phyloP scores from a whole-genome alignment of 2,329 filamentous ascomycete genomes.

The Sphaerulina vaccinii region DNA sequence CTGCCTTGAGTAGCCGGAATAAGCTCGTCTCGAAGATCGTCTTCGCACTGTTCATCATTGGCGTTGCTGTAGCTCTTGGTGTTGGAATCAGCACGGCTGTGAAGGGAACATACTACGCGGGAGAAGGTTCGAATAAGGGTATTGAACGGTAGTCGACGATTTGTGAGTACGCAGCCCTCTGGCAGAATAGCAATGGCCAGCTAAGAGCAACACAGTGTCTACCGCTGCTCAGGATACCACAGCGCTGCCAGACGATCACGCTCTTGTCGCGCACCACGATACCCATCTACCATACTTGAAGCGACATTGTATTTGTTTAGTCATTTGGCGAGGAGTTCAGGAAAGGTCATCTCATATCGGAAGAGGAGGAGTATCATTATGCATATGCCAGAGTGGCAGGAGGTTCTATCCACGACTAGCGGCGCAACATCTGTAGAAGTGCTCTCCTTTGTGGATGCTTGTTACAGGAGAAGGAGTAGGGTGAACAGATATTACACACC shows the following conservation, averaged over 20 bases:
- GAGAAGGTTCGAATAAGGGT: conserved; percentile 33
- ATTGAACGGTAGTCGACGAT: conserved; percentile 12
- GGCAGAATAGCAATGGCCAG: not conserved
- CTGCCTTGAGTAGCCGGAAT: conserved; percentile 44
- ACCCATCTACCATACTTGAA: conserved; percentile 4
- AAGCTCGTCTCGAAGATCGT: conserved; percentile 46
- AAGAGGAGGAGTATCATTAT: not conserved
- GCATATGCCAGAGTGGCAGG: not conserved
- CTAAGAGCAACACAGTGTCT: not conserved
- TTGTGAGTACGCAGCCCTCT: not conserved
- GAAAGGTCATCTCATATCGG: not conserved
- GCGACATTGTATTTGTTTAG: conserved; percentile 1
- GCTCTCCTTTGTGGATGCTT: not conserved
- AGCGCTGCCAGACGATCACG: not conserved
- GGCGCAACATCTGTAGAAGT: not conserved
- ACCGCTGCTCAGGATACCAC: not conserved
- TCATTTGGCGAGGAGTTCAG: conserved; percentile 13
- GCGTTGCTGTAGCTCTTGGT: conserved; percentile 48
- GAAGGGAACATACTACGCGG: conserved; percentile 48
- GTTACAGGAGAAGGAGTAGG: not conserved
- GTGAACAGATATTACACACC: not conserved
- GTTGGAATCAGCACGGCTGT: conserved; percentile 52
- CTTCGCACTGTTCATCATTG: conserved; percentile 47
- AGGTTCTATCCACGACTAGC: not conserved
- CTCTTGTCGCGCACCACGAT: conserved; percentile 1